Evolutionary conservation across 192 early-diverging fungal species (phyloP), one percentile per base, ranked within the genome.

Genomic region (Backusella tarrabulga): DNA sequence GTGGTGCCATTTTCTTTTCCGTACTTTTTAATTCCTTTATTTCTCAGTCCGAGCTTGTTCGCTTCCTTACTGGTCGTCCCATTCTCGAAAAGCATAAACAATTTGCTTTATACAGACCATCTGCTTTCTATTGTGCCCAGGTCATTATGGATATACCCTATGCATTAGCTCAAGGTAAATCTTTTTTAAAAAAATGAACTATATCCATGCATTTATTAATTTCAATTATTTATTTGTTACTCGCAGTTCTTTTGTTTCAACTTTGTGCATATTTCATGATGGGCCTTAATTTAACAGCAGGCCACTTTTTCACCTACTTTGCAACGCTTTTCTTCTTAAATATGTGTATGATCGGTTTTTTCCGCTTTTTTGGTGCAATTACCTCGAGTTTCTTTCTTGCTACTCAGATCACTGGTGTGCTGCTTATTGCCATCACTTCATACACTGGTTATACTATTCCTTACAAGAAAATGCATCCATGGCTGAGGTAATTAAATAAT

Each of bases 61-160:
- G 87, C 73, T 88, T 91, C 46, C 84, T 96, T 69, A 83, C 85
- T 26, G 92, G 92, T 42, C 93, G 93, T 66, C 84, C 89, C 17
- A 88, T 94, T 52, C 79, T 92, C 26, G 88, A 92, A 82, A 96
- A 96, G 78, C 94, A 95, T 85, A 92, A 92, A 72, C 83, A 85
- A 6, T 92, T 90, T 79, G 91, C 91, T 2, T 81, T 92, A 76
- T 91, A 90, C 71, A 87, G 87, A 7, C 89, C 91, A 12, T 83
- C 87, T n/a, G 85, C 90, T 34, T 85, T 83, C 73, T 87, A 85
- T 42, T 67, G 89, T 46, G 79, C 89, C 6, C 89, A 88, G 74
- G 81, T 86, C 40, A 66, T 88, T 32, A 77, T 83, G 35, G 88
- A 91, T 67, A 77, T 91, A 29, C 86, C 88, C 5, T 73, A 88